phyloP scores from a whole-genome alignment of 148 eudicot species.

The Nepenthes gracilis region DNA sequence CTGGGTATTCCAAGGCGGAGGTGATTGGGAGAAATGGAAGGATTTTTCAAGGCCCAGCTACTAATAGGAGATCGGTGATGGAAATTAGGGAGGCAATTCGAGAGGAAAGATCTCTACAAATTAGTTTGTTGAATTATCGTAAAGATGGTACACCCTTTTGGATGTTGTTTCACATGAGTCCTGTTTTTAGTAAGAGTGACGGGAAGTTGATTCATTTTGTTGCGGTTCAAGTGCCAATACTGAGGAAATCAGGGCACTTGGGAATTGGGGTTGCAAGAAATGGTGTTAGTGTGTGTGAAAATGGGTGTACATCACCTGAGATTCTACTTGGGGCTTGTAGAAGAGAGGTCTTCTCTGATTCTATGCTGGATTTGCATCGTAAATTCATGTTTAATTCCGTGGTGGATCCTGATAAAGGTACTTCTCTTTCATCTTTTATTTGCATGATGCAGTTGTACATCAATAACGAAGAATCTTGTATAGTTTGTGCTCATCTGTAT shows the following conservation, averaged over 20 bases:
- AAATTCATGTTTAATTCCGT: constrained; percentile 18
- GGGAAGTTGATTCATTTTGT: constrained; percentile 70
- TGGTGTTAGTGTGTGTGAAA: constrained; percentile 26
- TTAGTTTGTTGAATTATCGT: constrained; percentile 66
- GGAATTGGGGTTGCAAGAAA: constrained; percentile 22
- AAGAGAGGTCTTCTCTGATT: constrained; percentile 51
- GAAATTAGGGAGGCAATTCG: constrained; percentile 84
- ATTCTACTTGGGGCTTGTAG: constrained; percentile 44
- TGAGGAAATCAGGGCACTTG: constrained; percentile 24
- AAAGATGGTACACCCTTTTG: constrained; percentile 85
- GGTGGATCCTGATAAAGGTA: constrained; percentile 40
- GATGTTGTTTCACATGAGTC: constrained; percentile 84
- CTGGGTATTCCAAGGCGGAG: constrained; percentile 60
- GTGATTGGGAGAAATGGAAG: constrained; percentile 84
- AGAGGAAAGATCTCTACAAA: constrained; percentile 52
- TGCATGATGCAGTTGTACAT: too few relatives aligned
- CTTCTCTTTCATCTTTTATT: constrained; percentile 8
- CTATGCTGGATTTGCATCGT: constrained; percentile 16
- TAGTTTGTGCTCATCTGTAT: background rate
- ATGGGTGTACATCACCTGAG: constrained; percentile 23
- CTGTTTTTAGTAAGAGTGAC: constrained; percentile 64
- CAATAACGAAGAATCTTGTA: background rate
- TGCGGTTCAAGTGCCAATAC: constrained; percentile 77
- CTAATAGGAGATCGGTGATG: constrained; percentile 70
- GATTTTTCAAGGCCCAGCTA: constrained; percentile 72